Conservation (phyloP, 2,329 filamentous ascomycete genomes). For the Cytospora piceae region DNA sequence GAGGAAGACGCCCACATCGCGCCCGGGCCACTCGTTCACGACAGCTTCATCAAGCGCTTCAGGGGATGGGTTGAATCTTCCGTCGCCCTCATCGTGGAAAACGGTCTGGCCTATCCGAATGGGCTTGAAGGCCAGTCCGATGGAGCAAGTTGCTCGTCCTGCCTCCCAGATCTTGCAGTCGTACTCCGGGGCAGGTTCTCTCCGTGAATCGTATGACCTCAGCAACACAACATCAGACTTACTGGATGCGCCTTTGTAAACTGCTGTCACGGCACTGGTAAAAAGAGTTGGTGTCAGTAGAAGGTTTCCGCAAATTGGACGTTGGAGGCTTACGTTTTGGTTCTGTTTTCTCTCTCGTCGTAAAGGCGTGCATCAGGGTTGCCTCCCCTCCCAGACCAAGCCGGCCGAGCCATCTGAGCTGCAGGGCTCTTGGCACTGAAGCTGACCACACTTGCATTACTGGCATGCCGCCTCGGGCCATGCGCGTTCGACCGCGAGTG, state of each 20-base stretch:
- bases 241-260: conserved; percentile 81
- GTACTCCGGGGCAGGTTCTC: conserved; percentile 86
- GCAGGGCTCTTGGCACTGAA: conserved; percentile 70
- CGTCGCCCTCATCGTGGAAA: conserved; percentile 90
- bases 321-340: conserved; percentile 74
- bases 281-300: conserved; percentile 20
- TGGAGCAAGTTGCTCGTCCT: conserved; percentile 89
- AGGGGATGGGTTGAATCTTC: conserved; percentile 89
- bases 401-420: conserved; percentile 58
- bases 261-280: conserved; percentile 82
- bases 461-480: conserved; percentile 64
- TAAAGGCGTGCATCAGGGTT: conserved; percentile 88
- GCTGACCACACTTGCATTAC: conserved; percentile 79
- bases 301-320: conserved; percentile 10
- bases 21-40: conserved; percentile 91
- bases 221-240: conserved; percentile 71
- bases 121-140: conserved; percentile 92
- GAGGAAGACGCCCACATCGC: conserved; percentile 89
- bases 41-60: conserved; percentile 87
- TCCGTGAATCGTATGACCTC: conserved; percentile 92
- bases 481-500: conserved; percentile 47
- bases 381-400: conserved; percentile 62
- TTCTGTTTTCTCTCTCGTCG: conserved; percentile 81
- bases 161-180: conserved; percentile 98
- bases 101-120: conserved; percentile 91